A percentile compares a stretch with the other conserved stretches of the same genome.
phyloP scores from a whole-genome alignment of 2,329 filamentous ascomycete genomes.

The Ceratocystis huliohia region DNA sequence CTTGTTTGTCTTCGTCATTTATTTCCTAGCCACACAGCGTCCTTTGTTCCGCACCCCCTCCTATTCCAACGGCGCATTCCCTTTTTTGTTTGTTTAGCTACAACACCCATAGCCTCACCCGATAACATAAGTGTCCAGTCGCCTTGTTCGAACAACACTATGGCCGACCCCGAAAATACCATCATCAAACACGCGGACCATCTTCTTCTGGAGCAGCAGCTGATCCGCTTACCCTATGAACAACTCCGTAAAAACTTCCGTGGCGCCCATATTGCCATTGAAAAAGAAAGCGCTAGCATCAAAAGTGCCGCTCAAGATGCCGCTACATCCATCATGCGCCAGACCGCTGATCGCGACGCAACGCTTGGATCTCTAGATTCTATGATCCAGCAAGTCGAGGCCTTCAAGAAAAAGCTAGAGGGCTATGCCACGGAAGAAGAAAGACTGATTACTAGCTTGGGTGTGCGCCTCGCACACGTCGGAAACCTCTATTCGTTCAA shows the following conservation, averaged over 20 bases:
- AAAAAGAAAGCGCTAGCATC: constrained; percentile 54
- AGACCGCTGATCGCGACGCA: constrained; percentile 50
- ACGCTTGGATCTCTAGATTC: constrained; percentile 70
- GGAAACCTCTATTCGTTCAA: constrained; percentile 68
- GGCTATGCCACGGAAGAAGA: constrained; percentile 67
- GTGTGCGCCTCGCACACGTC: constrained; percentile 67
- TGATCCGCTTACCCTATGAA: constrained; percentile 84
- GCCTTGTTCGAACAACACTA: constrained; percentile 26
- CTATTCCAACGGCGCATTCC: not conserved
- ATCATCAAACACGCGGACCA: constrained; percentile 65
- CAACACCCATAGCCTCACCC: not conserved
- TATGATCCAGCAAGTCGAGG: constrained; percentile 75
- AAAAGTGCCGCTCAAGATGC: constrained; percentile 49
- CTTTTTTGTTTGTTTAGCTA: no score
- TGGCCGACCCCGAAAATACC: constrained; percentile 49
- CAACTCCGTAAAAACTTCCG: constrained; percentile 92
- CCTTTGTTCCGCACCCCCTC: not conserved
- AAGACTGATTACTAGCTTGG: constrained; percentile 59
- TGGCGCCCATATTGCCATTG: constrained; percentile 61
- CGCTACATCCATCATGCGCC: constrained; percentile 53
- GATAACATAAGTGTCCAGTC: not conserved
- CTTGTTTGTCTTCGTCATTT: not conserved
- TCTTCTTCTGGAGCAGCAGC: constrained; percentile 76
- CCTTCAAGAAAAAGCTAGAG: constrained; percentile 76
- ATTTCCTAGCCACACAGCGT: not conserved